phyloP scores from a whole-genome alignment of 805 yeast genomes.

The Ogataea salicorniae region DNA sequence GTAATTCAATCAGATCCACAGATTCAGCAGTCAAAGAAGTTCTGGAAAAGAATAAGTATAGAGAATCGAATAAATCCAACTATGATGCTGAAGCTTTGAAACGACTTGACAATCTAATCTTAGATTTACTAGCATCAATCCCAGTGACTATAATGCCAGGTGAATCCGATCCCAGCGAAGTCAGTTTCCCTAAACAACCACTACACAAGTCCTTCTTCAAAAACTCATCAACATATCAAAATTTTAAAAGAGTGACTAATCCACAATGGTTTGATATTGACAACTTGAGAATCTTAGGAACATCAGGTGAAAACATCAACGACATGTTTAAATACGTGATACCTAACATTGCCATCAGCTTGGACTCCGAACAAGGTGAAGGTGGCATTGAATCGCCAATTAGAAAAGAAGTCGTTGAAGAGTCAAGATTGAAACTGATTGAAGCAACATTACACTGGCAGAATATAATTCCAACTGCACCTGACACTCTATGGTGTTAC shows the following conservation, averaged over 20 bases:
- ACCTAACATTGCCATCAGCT: conserved; percentile 31
- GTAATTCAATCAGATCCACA: conserved; percentile 45
- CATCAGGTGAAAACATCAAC: conserved; percentile 79
- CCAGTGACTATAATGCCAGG: conserved; percentile 87
- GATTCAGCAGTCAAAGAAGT: conserved; percentile 21
- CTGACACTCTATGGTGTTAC: conserved; percentile 88
- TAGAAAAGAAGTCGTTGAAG: conserved; percentile 41
- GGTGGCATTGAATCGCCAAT: conserved; percentile 18
- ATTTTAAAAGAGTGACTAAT: conserved; percentile 51
- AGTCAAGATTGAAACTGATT: conserved; percentile 51
- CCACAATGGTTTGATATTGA: conserved; percentile 68
- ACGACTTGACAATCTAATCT: conserved; percentile 56
- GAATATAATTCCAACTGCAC: conserved; percentile 88
- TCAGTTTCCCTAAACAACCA: conserved; percentile 84
- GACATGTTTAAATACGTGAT: conserved; percentile 69
- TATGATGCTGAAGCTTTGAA: conserved; percentile 43
- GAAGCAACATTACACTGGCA: conserved; percentile 77
- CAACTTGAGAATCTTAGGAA: conserved; percentile 56
- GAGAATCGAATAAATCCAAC: conserved; percentile 50
- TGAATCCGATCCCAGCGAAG: conserved; percentile 75
- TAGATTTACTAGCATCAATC: conserved; percentile 50
- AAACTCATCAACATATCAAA: conserved; percentile 28
- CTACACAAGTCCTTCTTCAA: conserved; percentile 73
- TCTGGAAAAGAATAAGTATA: conserved; percentile 34
- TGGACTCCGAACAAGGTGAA: conserved; percentile 8